phyloP scores from a whole-genome alignment of 2,329 filamentous ascomycete species.

The Aureobasidium sp. region DNA sequence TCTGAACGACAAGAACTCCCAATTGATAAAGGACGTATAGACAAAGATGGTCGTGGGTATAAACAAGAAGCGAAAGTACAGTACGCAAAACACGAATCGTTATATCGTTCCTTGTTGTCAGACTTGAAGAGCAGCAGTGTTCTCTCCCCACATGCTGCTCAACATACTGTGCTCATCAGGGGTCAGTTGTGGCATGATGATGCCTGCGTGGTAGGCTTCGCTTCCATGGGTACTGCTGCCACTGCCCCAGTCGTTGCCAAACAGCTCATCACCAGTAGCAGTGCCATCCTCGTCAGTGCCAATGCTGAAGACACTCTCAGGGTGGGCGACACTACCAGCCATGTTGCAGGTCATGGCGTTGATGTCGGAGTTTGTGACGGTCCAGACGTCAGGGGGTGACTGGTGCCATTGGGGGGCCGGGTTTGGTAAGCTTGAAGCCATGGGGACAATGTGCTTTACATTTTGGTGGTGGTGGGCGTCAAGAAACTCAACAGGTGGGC shows the following conservation, averaged over 20 bases:
- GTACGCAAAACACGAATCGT: neutral
- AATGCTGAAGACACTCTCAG: slow-evolving; percentile 51
- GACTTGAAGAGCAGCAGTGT: neutral
- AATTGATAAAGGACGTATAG: neutral
- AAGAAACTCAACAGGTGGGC: slow-evolving; percentile 41
- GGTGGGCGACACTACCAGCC: slow-evolving; percentile 24
- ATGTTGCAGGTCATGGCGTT: neutral
- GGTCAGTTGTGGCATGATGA: slow-evolving; percentile 23
- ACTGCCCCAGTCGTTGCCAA: slow-evolving; percentile 21
- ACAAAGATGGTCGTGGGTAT: neutral
- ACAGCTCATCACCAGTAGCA: slow-evolving; percentile 44
- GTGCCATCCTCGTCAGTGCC: slow-evolving; percentile 51
- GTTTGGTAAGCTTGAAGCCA: neutral
- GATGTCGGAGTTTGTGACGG: slow-evolving; percentile 13
- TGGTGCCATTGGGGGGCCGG: slow-evolving; percentile 16
- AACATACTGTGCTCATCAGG: slow-evolving; percentile 17
- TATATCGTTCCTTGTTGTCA: neutral
- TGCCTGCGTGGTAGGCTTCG: slow-evolving; percentile 21
- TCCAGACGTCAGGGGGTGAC: slow-evolving; percentile 24
- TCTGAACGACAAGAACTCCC: neutral
- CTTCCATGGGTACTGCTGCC: slow-evolving; percentile 16
- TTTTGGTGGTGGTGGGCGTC: slow-evolving; percentile 15
- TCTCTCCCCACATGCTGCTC: slow-evolving; percentile 9
- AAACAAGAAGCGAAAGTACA: neutral
- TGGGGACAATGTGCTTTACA: neutral